Base-by-base conservation (phyloP, 495 filamentous ascomycete species). In the Lophiostoma macrostomum region DNA sequence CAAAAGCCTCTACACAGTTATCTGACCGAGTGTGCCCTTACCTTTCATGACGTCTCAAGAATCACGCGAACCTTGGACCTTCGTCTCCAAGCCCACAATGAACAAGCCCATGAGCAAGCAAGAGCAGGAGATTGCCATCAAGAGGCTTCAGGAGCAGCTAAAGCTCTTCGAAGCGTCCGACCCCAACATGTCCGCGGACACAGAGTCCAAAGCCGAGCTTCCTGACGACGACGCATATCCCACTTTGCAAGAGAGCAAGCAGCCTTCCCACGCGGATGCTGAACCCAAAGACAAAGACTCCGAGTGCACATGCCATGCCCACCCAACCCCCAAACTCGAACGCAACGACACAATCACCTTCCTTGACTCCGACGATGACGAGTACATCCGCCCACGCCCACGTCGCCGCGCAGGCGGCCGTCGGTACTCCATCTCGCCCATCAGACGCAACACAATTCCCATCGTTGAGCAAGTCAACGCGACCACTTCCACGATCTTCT, bases 71-170 rank as follows among this genome's bases (percentile, higher is more conserved):
- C n/a, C n/a, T n/a, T n/a, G n/a, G n/a, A n/a, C n/a, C n/a, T n/a
- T n/a, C n/a, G n/a, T n/a, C n/a, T n/a, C n/a, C n/a, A 88, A 88
- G 69, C 79, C 85, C n/a, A 95, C 94, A 76, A 98, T 96, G 78
- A 95, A 98, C 72, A 96, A 96, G 76, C 93, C 93, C 0, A 98
- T 96, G 93, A 91, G 85, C 74, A 91, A 90, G 69, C 74, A 72
- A 14, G 91, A 98, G 70, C 91, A 97, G 70, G 90, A 96, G 65
- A 81, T 83, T 7, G 85, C 85, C 60, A 95, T 97, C 65, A 79
- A 82, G 45, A 79, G 87, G 69, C 80, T 98, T n/a, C 77, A 84
- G 65, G 79, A 47, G 31, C 57, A 79, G 61, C 72, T 81, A 1
- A 67, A 73, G 39, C 55, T 53, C 30, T 72, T 64, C 36, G 29